A percentile compares a stretch with the other conserved stretches of the same genome.
phyloP scores from a whole-genome alignment of 2,329 filamentous ascomycete species.

The Microcyclospora tardicrescens region DNA sequence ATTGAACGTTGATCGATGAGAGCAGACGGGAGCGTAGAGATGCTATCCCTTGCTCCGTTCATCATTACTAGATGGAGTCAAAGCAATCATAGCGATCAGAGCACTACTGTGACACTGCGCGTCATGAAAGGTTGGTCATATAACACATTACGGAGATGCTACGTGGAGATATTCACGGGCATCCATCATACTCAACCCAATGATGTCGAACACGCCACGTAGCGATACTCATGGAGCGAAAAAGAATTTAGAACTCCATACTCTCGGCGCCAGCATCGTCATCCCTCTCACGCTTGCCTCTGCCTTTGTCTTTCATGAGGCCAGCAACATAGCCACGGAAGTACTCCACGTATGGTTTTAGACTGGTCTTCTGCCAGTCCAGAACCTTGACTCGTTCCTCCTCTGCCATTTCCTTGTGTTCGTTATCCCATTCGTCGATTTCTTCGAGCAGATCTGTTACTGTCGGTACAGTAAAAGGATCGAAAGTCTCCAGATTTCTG shows the following conservation, averaged over 20 bases:
- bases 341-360: constrained; percentile 84
- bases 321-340: constrained; percentile 71
- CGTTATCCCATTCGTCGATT: constrained; percentile 65
- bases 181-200: too few relatives aligned
- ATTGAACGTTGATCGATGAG: too few relatives aligned
- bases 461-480: constrained; percentile 79
- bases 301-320: constrained; percentile 61
- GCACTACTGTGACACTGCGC: too few relatives aligned
- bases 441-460: constrained; percentile 69
- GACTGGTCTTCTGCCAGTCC: constrained; percentile 94
- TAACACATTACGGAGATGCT: too few relatives aligned
- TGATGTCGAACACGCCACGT: too few relatives aligned
- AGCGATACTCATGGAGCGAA: not conserved
- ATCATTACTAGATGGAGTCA: too few relatives aligned
- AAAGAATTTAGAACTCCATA: constrained; percentile 50
- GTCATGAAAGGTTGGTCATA: too few relatives aligned
- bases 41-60: too few relatives aligned
- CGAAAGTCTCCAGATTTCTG: constrained; percentile 61
- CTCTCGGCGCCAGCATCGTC: constrained; percentile 33
- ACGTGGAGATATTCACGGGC: too few relatives aligned
- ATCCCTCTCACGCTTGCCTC: constrained; percentile 42
- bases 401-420: constrained; percentile 31
- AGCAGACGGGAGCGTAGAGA: too few relatives aligned
- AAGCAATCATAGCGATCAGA: too few relatives aligned
- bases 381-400: constrained; percentile 41